Evolutionary conservation across 495 filamentous ascomycete genomes (phyloP).

Genomic region (Hyaloscypha variabilis): DNA sequence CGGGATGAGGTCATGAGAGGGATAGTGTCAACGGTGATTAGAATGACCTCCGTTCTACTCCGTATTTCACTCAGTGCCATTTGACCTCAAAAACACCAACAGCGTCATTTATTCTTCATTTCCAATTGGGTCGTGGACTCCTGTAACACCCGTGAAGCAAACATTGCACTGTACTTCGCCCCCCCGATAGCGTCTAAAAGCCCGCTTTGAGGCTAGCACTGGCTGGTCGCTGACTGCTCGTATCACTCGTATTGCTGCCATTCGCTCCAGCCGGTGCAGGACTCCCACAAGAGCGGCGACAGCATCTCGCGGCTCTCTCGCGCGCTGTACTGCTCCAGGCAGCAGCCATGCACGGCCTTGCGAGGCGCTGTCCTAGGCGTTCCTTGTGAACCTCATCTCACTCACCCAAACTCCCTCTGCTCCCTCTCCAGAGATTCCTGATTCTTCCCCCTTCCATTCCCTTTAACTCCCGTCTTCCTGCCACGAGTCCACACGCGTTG

Average conservation of each 20-base stretch:
- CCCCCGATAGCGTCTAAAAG: background rate
- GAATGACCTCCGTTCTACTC: background rate
- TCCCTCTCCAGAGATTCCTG: conserved; percentile 2
- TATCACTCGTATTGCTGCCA: conserved; percentile 5
- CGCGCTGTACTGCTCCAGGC: conserved; percentile 12
- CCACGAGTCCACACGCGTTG: conserved; percentile 17
- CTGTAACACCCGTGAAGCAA: background rate
- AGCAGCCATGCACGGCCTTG: conserved; percentile 10
- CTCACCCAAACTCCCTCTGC: background rate
- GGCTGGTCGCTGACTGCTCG: background rate
- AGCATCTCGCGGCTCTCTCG: conserved; percentile 9
- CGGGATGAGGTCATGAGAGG: no score
- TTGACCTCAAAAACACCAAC: background rate
- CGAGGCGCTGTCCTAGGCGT: conserved; percentile 15
- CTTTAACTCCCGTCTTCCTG: background rate
- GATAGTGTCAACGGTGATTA: background rate
- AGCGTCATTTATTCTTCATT: no score
- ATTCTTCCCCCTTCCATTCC: conserved; percentile 10
- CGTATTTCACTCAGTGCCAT: background rate
- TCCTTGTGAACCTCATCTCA: background rate
- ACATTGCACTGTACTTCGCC: conserved; percentile 2
- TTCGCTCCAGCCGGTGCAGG: background rate
- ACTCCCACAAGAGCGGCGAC: conserved; percentile 3
- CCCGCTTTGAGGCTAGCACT: background rate
- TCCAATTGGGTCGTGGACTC: background rate